Conservation (phyloP, 331 rosid species). For the Dryas integrifolia region DNA sequence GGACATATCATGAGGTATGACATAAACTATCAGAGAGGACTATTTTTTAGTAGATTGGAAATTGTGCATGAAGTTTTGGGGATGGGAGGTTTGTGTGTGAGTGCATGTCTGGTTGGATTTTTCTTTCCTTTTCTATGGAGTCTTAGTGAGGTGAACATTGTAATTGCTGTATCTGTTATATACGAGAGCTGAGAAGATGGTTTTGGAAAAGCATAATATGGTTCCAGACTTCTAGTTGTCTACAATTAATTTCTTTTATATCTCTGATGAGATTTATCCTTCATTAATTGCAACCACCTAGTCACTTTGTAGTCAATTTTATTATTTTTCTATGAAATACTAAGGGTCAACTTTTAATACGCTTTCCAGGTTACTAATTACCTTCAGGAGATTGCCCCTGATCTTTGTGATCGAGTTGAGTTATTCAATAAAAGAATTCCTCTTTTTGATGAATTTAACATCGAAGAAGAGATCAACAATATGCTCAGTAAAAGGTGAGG, state of each 20-base stretch:
- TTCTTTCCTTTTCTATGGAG: background rate
- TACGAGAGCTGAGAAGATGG: background rate
- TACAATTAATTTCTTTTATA: background rate
- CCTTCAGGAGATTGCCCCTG: slow-evolving; percentile 97
- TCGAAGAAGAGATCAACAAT: slow-evolving; percentile 86
- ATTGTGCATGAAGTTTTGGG: background rate
- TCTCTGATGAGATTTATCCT: background rate
- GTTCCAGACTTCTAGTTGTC: background rate
- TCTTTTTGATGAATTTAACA: slow-evolving; percentile 78
- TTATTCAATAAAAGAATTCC: slow-evolving; percentile 66
- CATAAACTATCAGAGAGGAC: background rate
- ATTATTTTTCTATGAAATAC: background rate
- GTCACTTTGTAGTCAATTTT: background rate
- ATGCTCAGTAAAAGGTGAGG: slow-evolving; percentile 85
- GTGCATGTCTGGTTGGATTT: background rate
- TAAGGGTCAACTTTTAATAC: slow-evolving; percentile 11
- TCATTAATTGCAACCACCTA: background rate
- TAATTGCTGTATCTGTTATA: background rate
- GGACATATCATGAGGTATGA: slow-evolving; percentile 92
- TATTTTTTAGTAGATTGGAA: background rate
- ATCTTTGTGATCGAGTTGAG: slow-evolving; percentile 90
- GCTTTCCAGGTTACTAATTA: slow-evolving; percentile 78
- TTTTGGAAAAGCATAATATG: background rate
- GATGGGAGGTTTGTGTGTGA: background rate
- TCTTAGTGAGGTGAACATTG: too few relatives aligned